These are phyloP conservation scores for Anisogramma anomala DNA, from an alignment of 2,329 filamentous ascomycete genomes.

Conservation along the genomic window DNA sequence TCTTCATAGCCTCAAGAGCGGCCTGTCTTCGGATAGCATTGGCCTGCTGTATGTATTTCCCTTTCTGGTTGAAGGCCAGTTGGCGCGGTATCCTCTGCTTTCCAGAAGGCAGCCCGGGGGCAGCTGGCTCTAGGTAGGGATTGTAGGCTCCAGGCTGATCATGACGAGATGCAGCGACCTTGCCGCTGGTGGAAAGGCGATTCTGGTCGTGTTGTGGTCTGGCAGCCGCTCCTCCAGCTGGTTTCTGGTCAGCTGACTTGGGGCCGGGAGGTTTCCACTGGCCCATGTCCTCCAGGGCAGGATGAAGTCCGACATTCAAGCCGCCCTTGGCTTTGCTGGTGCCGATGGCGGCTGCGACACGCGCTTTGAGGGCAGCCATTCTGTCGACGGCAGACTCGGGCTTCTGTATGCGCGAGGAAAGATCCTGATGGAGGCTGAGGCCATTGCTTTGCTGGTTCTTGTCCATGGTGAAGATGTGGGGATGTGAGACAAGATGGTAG, in stretches of 20 bases:
- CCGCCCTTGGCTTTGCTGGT: conserved; percentile 52
- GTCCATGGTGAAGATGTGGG: conserved; percentile 33
- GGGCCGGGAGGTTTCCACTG: conserved; percentile 31
- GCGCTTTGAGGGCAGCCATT: conserved; percentile 66
- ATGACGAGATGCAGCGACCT: conserved; percentile 2
- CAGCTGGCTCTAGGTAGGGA: conserved; percentile 72
- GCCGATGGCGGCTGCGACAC: conserved; percentile 64
- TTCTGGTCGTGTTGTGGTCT: conserved; percentile 18
- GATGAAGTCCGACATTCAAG: conserved; percentile 65
- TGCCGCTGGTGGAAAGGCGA: conserved; percentile 10
- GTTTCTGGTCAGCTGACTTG: conserved; percentile 25
- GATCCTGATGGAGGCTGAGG: conserved; percentile 46
- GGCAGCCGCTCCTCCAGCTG: conserved; percentile 21
- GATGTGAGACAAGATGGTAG: background rate
- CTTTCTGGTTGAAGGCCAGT: conserved; percentile 85
- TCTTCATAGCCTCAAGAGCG: conserved; percentile 87
- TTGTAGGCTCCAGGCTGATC: conserved; percentile 33
- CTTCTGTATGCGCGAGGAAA: conserved; percentile 42
- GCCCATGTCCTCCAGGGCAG: conserved; percentile 52
- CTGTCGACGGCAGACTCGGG: conserved; percentile 49
- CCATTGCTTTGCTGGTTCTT: conserved; percentile 33
- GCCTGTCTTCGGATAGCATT: conserved; percentile 80
- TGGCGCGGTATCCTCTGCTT: conserved; percentile 62
- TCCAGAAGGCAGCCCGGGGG: conserved; percentile 48
- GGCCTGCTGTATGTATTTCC: conserved; percentile 93